Conservation (phyloP, 352 stramenopile genomes). For the Globisporangium radiosum region DNA sequence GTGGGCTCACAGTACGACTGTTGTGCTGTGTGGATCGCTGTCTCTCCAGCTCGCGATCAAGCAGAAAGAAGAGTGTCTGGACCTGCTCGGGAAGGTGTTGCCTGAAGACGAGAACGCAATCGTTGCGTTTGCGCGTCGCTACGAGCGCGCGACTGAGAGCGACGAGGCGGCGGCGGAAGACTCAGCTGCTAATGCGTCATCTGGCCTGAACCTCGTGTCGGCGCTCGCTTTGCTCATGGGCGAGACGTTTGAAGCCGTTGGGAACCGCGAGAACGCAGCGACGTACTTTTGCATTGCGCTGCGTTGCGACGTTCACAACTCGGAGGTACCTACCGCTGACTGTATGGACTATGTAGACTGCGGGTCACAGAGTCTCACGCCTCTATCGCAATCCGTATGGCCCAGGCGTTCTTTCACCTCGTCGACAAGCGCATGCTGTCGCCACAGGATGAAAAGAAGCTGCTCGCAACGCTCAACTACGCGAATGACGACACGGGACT, state of each 20-base stretch:
- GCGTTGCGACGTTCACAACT: slow-evolving; percentile 78
- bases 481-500: slow-evolving; percentile 47
- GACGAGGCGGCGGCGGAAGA: slow-evolving; percentile 4
- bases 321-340: slow-evolving; percentile 23
- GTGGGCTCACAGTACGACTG: too few relatives aligned
- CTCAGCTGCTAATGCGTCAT: background rate
- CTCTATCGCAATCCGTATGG: background rate
- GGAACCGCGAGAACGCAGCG: slow-evolving; percentile 75
- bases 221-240: slow-evolving; percentile 78
- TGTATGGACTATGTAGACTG: background rate
- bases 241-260: slow-evolving; percentile 76
- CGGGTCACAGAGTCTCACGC: background rate
- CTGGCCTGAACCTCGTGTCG: slow-evolving; percentile 67
- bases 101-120: slow-evolving; percentile 55
- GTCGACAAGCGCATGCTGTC: slow-evolving; percentile 86
- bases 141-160: slow-evolving; percentile 13
- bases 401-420: slow-evolving; percentile 72
- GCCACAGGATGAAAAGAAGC: slow-evolving; percentile 47
- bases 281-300: slow-evolving; percentile 73
- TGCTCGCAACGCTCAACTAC: slow-evolving; percentile 73
- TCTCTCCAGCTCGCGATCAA: slow-evolving; percentile 53
- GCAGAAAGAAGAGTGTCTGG: slow-evolving; percentile 79
- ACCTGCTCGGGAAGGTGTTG: slow-evolving; percentile 52
- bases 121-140: slow-evolving; percentile 39
- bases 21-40: background rate